phyloP scores from a whole-genome alignment of 306 rosid species.

The Vigna hirtella region DNA sequence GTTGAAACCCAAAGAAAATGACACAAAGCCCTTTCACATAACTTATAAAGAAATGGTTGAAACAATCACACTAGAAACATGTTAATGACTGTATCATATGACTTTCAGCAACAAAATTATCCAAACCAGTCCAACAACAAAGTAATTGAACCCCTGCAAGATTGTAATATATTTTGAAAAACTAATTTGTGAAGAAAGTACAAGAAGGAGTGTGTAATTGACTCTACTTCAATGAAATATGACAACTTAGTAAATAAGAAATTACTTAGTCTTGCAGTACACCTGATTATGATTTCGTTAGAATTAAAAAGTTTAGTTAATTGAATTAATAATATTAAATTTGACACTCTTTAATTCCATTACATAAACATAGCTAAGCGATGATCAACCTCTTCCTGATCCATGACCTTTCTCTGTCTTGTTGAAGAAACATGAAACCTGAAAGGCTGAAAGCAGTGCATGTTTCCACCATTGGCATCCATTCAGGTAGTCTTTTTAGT shows the following conservation, averaged over 20 bases:
- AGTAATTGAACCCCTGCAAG: slow-evolving; percentile 1
- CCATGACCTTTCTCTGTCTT: slow-evolving; percentile 90
- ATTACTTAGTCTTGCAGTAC: too few species aligned
- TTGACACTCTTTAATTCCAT: slow-evolving; percentile 43
- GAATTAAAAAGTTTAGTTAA: too few species aligned
- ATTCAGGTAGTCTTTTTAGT: slow-evolving; percentile 65
- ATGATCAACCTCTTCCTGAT: slow-evolving; percentile 75
- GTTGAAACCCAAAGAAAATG: slow-evolving; percentile 33
- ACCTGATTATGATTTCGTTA: too few species aligned
- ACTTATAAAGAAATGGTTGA: not conserved
- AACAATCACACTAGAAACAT: slow-evolving; percentile 20
- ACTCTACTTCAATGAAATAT: not conserved
- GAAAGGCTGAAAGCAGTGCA: slow-evolving; percentile 62
- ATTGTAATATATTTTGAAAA: not conserved
- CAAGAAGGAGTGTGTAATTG: not conserved
- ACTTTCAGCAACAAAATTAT: slow-evolving; percentile 17
- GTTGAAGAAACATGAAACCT: slow-evolving; percentile 84
- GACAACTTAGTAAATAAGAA: too few species aligned
- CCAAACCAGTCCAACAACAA: not conserved
- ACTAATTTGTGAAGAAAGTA: not conserved
- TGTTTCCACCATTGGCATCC: slow-evolving; percentile 88
- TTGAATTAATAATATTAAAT: too few species aligned
- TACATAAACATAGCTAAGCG: slow-evolving; percentile 60
- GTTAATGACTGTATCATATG: not conserved
- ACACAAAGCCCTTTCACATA: slow-evolving; percentile 14